Evolutionary conservation across 179 eudicot species (phyloP).

Genomic region (Amaranthus tricolor): DNA sequence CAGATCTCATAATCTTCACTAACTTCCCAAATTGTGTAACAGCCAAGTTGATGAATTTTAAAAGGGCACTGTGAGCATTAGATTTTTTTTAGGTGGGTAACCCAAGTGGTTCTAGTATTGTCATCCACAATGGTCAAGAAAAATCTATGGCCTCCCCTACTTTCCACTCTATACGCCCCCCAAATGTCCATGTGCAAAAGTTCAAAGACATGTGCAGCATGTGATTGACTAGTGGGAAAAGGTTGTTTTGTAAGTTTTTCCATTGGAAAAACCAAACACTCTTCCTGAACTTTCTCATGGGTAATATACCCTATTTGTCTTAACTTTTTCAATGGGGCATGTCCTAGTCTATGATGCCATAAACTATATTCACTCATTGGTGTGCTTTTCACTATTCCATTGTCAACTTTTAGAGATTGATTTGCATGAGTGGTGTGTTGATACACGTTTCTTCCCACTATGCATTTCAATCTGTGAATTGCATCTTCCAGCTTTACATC

Average conservation of each 20-base stretch:
- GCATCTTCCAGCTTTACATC: neutral
- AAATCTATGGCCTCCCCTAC: neutral
- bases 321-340: no score
- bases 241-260: neutral
- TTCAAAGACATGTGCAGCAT: neutral
- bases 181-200: neutral
- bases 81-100: neutral
- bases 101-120: neutral
- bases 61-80: neutral
- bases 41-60: neutral
- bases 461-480: no score
- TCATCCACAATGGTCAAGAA: neutral
- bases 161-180: neutral
- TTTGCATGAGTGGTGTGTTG: no score
- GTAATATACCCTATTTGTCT: no score
- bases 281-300: no score
- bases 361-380: no score
- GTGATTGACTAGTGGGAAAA: neutral
- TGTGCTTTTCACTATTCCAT: no score
- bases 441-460: no score
- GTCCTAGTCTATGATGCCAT: no score
- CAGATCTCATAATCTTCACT: neutral
- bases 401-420: no score
- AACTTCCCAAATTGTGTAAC: neutral
- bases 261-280: neutral